Evolutionary conservation across 75 land plant species (phyloP), one percentile per base, ranked within the genome.

Genomic region (Cupressus sempervirens): DNA sequence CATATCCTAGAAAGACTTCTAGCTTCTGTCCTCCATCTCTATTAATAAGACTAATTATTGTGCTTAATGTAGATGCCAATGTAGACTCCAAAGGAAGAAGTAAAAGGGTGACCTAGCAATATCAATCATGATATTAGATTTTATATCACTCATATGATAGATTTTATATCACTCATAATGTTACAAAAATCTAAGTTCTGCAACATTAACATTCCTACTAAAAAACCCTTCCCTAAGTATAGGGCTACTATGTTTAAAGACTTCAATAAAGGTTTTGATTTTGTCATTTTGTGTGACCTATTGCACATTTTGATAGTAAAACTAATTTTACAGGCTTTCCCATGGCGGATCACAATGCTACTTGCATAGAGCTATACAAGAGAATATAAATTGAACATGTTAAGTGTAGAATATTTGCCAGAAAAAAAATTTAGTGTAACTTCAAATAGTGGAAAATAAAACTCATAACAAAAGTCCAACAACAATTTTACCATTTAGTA

Each of bases 61-160:
- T 86, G 88, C 91, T 86, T 80, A 90, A 90, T 89, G 95, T 95
- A 56, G 91, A 91, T 15, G 92, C 84, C 80, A 97, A 88, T 86
- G 92, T 68, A 68, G 95, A 84, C 86, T 97, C 99, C 87, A 97
- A 92, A 14, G 98, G 97, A 79, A 91, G 91, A 30, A 97, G 92
- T 68, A 93, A 83, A 79, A 79, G 36, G 80, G 87, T 91, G 73
- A 88, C 95, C 99, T 97, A 93, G 83, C 50, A 83, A 52, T 30
- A 62, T 29, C 26, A 43, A n/a, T n/a, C n/a, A n/a, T n/a, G n/a
- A n/a, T n/a, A n/a, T n/a, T n/a, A n/a, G n/a, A n/a, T n/a, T n/a
- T 4, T n/a, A n/a, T n/a, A n/a, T n/a, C n/a, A n/a, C n/a, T n/a
- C n/a, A n/a, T n/a, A n/a, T n/a, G n/a, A n/a, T n/a, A n/a, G n/a